phyloP scores from a whole-genome alignment of 1,139 yeast genomes.

The Pichia sp. region DNA sequence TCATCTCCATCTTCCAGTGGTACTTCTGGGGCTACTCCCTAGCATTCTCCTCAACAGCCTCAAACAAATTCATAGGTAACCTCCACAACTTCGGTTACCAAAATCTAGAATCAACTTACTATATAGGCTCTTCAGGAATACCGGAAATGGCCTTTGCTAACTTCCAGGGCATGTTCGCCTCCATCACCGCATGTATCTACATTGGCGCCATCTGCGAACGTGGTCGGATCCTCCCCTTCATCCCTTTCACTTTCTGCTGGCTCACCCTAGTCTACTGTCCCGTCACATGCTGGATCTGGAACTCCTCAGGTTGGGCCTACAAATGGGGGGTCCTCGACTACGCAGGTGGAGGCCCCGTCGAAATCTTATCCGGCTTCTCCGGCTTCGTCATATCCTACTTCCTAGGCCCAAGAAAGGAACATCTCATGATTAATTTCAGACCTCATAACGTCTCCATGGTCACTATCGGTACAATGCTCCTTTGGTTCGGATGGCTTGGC shows the following conservation, averaged over 20 bases:
- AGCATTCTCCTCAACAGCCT: constrained; percentile 75
- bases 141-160: constrained; percentile 86
- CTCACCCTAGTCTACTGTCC: constrained; percentile 93
- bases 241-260: constrained; percentile 84
- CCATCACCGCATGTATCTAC: constrained; percentile 87
- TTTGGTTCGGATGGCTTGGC: constrained; percentile 84
- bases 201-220: constrained; percentile 97
- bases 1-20: constrained; percentile 77
- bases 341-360: constrained; percentile 99
- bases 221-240: constrained; percentile 83
- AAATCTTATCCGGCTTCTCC: constrained; percentile 85
- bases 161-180: constrained; percentile 88
- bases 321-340: constrained; percentile 92
- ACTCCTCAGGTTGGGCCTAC: constrained; percentile 88
- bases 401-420: constrained; percentile 80
- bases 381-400: constrained; percentile 86
- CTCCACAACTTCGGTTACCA: constrained; percentile 78
- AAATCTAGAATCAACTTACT: constrained; percentile 37
- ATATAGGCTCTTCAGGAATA: constrained; percentile 36
- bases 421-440: constrained; percentile 81
- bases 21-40: constrained; percentile 97
- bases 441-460: constrained; percentile 92
- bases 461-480: constrained; percentile 52
- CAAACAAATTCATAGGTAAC: constrained; percentile 85
- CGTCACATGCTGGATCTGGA: constrained; percentile 95